Conservation (phyloP, 1,284 basidiomycete species). For the Tilletia caries region DNA sequence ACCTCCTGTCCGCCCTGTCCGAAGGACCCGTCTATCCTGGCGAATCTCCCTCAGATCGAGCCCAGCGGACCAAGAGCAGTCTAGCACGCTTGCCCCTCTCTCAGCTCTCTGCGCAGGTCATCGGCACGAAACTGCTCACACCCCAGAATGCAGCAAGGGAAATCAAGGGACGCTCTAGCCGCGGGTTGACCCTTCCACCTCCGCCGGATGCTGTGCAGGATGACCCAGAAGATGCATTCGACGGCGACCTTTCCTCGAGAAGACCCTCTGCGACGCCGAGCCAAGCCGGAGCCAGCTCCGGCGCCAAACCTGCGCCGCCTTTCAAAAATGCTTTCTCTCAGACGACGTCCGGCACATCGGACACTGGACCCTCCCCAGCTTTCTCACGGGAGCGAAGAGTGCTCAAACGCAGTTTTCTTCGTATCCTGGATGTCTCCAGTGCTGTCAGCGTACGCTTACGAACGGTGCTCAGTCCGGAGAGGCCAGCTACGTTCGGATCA, state of each 20-base stretch:
- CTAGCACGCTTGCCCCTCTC: neutral
- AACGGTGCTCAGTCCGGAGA: neutral
- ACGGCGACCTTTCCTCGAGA: neutral
- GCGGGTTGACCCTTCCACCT: neutral
- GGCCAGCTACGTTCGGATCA: neutral
- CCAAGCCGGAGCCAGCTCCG: no score
- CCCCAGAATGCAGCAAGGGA: neutral
- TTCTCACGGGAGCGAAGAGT: neutral
- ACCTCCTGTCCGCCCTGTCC: neutral
- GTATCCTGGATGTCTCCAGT: neutral
- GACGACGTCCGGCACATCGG: neutral
- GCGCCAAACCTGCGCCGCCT: no score
- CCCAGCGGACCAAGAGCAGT: constrained; percentile 2
- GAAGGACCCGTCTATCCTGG: neutral
- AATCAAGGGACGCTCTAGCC: neutral
- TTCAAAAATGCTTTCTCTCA: neutral
- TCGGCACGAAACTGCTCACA: neutral
- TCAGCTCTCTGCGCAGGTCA: neutral
- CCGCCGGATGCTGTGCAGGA: neutral
- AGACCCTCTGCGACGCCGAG: neutral
- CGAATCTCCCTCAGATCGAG: neutral
- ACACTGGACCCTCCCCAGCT: neutral
- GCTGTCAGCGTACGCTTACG: constrained; percentile 7
- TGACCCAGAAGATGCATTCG: neutral
- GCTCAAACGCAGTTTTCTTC: neutral